Evolutionary conservation across 768 basidiomycete species (phyloP).

Genomic region (Coprinellus micaceus): DNA sequence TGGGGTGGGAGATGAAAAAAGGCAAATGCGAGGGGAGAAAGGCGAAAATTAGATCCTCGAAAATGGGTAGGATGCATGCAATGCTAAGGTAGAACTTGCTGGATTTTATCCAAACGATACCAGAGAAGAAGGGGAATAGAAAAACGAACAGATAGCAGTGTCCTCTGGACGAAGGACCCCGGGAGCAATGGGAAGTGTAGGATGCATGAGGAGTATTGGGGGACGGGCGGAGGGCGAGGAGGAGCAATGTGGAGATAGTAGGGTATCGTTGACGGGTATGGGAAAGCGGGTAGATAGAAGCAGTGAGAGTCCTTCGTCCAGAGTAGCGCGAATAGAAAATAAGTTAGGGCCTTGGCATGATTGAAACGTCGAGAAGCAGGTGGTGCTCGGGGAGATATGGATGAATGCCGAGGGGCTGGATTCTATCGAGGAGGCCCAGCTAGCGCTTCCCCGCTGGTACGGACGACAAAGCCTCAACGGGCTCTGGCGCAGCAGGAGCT

Average conservation of each 20-base stretch:
- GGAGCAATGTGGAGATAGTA: not conserved
- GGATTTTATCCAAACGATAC: not conserved
- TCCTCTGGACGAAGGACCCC: not conserved
- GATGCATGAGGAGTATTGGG: not conserved
- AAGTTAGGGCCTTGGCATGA: not conserved
- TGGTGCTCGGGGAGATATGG: no score
- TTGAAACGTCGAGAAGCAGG: no score
- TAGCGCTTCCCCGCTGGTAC: no score
- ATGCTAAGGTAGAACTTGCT: slow-evolving; percentile 1
- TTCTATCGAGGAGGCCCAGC: no score
- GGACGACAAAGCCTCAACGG: no score
- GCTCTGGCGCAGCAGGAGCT: no score
- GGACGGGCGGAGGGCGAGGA: no score
- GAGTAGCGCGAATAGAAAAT: slow-evolving; percentile 2
- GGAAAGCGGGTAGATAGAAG: not conserved
- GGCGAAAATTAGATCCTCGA: slow-evolving; percentile 6
- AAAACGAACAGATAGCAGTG: not conserved
- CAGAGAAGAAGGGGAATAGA: not conserved
- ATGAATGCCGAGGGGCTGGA: no score
- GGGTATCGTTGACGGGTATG: not conserved
- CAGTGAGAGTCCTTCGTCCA: not conserved
- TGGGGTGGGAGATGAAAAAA: slow-evolving; percentile 2
- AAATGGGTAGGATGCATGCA: slow-evolving; percentile 8
- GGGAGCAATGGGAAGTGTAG: not conserved
- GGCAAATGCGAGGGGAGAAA: slow-evolving; percentile 7